phyloP scores from a whole-genome alignment of 2,329 filamentous ascomycete species.

The Diaporthe velutina region DNA sequence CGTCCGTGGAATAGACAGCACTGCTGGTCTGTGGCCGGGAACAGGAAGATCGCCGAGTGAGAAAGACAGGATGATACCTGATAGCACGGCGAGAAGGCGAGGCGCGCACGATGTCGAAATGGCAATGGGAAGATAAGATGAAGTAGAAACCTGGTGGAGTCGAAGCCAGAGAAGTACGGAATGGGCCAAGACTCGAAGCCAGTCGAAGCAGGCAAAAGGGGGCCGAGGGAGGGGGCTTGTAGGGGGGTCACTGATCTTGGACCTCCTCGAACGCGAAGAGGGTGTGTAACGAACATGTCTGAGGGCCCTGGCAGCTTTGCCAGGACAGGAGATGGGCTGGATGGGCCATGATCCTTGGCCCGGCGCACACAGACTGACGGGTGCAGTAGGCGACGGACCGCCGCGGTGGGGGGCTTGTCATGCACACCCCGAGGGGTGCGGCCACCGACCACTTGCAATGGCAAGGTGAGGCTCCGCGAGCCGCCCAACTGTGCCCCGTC shows the following conservation, averaged over 20 bases:
- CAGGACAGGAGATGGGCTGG: conserved; percentile 22
- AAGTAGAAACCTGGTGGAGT: conserved; percentile 38
- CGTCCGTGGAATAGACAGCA: conserved; percentile 26
- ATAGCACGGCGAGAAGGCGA: conserved; percentile 10
- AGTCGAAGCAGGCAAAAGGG: conserved; percentile 28
- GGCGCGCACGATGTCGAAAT: conserved; percentile 12
- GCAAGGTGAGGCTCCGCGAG: conserved; percentile 26
- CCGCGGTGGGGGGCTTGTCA: conserved; percentile 2
- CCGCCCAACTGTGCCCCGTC: neutral
- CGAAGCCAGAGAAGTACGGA: conserved; percentile 28
- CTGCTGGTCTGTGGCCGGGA: conserved; percentile 17
- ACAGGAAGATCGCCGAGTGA: conserved; percentile 20
- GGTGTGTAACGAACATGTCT: conserved; percentile 38
- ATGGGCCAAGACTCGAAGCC: conserved; percentile 26
- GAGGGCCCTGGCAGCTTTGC: conserved; percentile 34
- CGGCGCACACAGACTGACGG: conserved; percentile 29
- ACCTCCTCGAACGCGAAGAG: neutral
- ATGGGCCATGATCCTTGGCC: conserved; percentile 26
- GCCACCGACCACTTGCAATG: too few species aligned
- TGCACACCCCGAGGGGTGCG: conserved; percentile 14
- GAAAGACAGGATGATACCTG: conserved; percentile 35
- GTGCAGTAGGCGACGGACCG: conserved; percentile 23
- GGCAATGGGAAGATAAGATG: conserved; percentile 24
- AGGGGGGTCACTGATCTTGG: conserved; percentile 23
- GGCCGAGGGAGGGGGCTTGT: conserved; percentile 10